phyloP scores from a whole-genome alignment of 768 basidiomycete genomes.

The Mycena vitilis region DNA sequence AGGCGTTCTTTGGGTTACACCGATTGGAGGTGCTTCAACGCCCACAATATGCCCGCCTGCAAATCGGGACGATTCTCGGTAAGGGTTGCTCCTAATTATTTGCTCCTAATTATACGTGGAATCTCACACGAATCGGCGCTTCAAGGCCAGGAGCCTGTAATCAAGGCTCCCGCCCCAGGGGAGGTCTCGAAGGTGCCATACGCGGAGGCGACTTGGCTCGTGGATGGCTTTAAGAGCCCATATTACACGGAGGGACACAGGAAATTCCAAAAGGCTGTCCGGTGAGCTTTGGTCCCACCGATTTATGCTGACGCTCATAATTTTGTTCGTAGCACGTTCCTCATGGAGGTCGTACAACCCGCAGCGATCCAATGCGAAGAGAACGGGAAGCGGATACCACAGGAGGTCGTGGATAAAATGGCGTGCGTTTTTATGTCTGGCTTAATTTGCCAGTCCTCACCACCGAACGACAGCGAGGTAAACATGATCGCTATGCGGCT shows the following conservation, averaged over 20 bases:
- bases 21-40: constrained; percentile 81
- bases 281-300: constrained; percentile 66
- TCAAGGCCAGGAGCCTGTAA: constrained; percentile 65
- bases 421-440: constrained; percentile 59
- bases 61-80: constrained; percentile 69
- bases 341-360: constrained; percentile 28
- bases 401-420: constrained; percentile 87
- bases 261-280: constrained; percentile 78
- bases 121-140: constrained; percentile 42
- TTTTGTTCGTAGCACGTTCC: constrained; percentile 26
- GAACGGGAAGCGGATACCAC: constrained; percentile 86
- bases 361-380: constrained; percentile 70
- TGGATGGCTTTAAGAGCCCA: constrained; percentile 72
- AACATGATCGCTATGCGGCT: constrained; percentile 91
- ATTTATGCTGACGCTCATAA: constrained; percentile 31
- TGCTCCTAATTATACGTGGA: too few relatives aligned
- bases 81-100: neutral
- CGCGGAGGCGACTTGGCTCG: constrained; percentile 88
- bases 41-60: constrained; percentile 78
- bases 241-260: constrained; percentile 84
- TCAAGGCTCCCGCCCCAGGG: constrained; percentile 68
- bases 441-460: neutral
- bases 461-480: constrained; percentile 60
- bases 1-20: constrained; percentile 84
- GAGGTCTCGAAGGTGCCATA: constrained; percentile 84